Evolutionary conservation across 2,329 filamentous ascomycete species (phyloP).

Genomic region (Chalara sp.): DNA sequence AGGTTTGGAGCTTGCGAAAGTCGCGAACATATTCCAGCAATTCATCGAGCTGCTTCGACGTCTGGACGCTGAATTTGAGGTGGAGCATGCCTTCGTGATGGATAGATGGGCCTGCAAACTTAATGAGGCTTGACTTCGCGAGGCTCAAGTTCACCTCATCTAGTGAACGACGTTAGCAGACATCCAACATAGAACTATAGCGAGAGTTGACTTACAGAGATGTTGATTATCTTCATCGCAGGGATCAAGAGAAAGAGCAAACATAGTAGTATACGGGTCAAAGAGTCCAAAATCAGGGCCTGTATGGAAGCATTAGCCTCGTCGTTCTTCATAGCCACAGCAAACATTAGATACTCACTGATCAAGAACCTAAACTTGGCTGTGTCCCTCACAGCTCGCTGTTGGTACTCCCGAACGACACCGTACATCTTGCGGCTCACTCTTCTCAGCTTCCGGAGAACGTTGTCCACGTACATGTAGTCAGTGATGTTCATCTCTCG

Average conservation of each 20-base stretch:
- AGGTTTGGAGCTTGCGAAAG: not conserved
- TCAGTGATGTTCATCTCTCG: not conserved
- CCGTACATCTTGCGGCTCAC: not conserved
- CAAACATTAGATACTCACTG: not conserved
- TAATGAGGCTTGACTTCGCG: not conserved
- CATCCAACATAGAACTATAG: not conserved
- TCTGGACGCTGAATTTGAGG: not conserved
- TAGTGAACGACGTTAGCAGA: not conserved
- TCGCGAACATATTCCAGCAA: not conserved
- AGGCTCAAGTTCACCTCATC: not conserved
- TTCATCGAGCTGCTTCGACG: too few relatives aligned
- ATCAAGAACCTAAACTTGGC: not conserved
- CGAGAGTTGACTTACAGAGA: not conserved
- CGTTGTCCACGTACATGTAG: not conserved
- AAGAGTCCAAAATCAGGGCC: not conserved
- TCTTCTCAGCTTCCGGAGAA: not conserved
- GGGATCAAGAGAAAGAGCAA: not conserved
- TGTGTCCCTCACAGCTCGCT: not conserved
- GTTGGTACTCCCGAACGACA: not conserved
- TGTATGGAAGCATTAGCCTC: not conserved
- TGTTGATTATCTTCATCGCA: not conserved
- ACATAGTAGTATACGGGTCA: not conserved
- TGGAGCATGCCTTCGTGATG: not conserved
- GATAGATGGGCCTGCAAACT: not conserved
- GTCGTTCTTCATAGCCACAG: not conserved